Base-by-base conservation (phyloP, 352 stramenopile genomes). In the Phytophthora chlamydospora region DNA sequence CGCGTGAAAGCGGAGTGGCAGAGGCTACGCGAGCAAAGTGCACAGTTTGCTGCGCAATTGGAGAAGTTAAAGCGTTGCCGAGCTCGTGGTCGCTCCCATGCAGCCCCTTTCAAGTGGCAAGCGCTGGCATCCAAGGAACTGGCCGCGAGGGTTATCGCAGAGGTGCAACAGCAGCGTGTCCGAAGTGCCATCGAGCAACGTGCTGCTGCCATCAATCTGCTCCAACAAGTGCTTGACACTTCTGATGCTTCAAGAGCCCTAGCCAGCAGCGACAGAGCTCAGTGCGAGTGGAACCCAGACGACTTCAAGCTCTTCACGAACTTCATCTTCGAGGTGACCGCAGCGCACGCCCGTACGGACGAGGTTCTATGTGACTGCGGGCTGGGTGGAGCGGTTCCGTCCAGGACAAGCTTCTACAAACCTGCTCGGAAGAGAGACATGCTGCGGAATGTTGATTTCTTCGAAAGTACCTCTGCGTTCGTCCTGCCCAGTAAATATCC, bases 391-490 rank as follows among this genome's bases (percentile, higher is more conserved):
- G n/a, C 32, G 12, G 6, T 32, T 2, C 38, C 43, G 0, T 31
- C 41, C 6, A 19, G 38, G 3, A 44, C 58, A 3, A 57, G 38
- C 40, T 62, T 62, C 21, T 67, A 67, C 50, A 49, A 48, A 4
- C 58, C 58, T 3, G n/a, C 33, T 32, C 19, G 6, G 34, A 62
- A 34, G 14, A 16, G 21, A 16, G 59, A 67, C 17, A 29, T 16
- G 38, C 7, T 47, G n/a, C 33, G 43, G 8, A 33, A 54, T 4
- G 12, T 33, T 11, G 19, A 13, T 2, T 67, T 32, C 36, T 67
- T 62, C 19, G 59, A 58, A 32, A 62, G 59, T 12, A 62, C 59
- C 0, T 56, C 59, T 7, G 17, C 59, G 1, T 52, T 67, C 21
- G 33, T 39, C 6, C 36, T 67, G 16, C 59, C 50, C 10, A 44